phyloP scores from a whole-genome alignment of 2,329 filamentous ascomycete species.

The Aspergillus udagawae region DNA sequence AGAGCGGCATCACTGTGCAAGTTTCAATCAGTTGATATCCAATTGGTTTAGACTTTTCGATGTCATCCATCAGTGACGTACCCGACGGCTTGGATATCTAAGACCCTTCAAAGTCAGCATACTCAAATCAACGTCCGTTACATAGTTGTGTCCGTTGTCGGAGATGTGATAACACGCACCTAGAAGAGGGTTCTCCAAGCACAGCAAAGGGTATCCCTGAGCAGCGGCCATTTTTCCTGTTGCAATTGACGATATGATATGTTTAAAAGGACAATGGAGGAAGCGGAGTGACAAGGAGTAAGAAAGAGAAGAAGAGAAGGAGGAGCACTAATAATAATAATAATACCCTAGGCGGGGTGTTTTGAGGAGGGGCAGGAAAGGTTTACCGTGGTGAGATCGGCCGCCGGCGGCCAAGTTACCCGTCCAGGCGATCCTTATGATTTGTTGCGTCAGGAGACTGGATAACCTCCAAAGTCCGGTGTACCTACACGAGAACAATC shows the following conservation, averaged over 20 bases:
- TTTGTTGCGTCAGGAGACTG: not conserved
- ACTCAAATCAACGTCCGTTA: conserved; percentile 2
- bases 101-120: conserved; percentile 17
- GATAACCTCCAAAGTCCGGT: not conserved
- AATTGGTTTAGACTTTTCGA: not conserved
- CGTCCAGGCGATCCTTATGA: not conserved
- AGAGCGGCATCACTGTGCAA: conserved; percentile 68
- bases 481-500: not conserved
- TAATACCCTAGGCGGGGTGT: not conserved
- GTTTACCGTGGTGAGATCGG: not conserved
- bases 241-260: conserved; percentile 6
- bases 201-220: conserved; percentile 84
- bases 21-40: conserved; percentile 3
- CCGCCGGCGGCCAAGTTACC: not conserved
- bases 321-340: conserved; percentile 1
- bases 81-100: conserved; percentile 85
- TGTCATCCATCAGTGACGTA: conserved; percentile 33
- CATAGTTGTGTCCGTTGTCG: not conserved
- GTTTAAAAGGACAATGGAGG: conserved; percentile 2
- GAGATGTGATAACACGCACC: conserved; percentile 47
- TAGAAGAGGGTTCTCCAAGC: conserved; percentile 95
- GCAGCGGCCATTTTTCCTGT: conserved; percentile 61
- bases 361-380: conserved; percentile 1
- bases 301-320: conserved; percentile 8
- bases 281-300: not conserved